Conservation (phyloP, 1,139 yeast species). For the Suhomyces kunorum region DNA sequence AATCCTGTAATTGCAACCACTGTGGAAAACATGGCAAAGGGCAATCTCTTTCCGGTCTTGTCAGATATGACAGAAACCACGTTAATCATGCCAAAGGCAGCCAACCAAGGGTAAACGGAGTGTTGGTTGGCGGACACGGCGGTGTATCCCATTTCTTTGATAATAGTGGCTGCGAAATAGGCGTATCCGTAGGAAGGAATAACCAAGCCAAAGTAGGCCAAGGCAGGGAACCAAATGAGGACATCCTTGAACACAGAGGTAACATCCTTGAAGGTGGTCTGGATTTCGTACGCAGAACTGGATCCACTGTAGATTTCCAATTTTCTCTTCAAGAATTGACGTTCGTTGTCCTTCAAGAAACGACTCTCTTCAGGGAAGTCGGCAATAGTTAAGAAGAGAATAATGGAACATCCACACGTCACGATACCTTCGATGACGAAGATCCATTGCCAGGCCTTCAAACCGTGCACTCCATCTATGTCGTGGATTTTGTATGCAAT, state of each 20-base stretch:
- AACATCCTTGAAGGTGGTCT: slow-evolving; percentile 44
- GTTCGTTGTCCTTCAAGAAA: slow-evolving; percentile 51
- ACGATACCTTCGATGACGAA: slow-evolving; percentile 72
- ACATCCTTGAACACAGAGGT: slow-evolving; percentile 46
- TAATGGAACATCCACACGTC: slow-evolving; percentile 58
- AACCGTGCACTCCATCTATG: slow-evolving; percentile 39
- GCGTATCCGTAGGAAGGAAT: slow-evolving; percentile 74
- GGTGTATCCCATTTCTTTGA: slow-evolving; percentile 56
- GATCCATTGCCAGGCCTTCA: slow-evolving; percentile 71
- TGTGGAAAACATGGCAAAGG: slow-evolving; percentile 46
- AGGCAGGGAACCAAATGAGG: slow-evolving; percentile 55
- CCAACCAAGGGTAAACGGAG: slow-evolving; percentile 74
- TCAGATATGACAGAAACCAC: slow-evolving; percentile 53
- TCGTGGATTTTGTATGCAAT: slow-evolving; percentile 45
- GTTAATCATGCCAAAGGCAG: slow-evolving; percentile 59
- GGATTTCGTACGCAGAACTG: slow-evolving; percentile 54
- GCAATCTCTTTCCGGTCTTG: slow-evolving; percentile 43
- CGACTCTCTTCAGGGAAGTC: slow-evolving; percentile 60
- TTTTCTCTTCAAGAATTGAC: slow-evolving; percentile 52
- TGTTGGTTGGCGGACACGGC: slow-evolving; percentile 65
- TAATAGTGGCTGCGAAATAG: slow-evolving; percentile 67
- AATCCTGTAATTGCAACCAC: slow-evolving; percentile 55
- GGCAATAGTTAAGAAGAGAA: slow-evolving; percentile 66
- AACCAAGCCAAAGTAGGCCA: slow-evolving; percentile 62
- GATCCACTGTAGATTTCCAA: slow-evolving; percentile 53